Evolutionary conservation across 495 filamentous ascomycete species (phyloP), one percentile per base, ranked within the genome.

Genomic region (Penicillium diatomitis): DNA sequence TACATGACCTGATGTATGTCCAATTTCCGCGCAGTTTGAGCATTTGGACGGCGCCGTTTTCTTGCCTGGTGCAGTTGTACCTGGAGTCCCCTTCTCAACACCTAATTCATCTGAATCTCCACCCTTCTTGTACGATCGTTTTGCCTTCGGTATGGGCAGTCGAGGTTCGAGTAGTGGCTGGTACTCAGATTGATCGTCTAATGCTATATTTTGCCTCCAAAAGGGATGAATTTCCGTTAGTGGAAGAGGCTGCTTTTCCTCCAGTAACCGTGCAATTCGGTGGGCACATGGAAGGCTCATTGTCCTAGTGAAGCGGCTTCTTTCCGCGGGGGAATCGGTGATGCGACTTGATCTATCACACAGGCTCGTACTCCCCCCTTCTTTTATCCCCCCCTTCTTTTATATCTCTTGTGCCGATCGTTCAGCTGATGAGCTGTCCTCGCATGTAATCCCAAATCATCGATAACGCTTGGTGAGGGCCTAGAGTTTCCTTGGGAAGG

Each of bases 291-390:
- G 35, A 37, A 37, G 35, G 35, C 35, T 2, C 5, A 37, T 37
- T 37, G 11, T 37, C 35, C 35, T 37, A 37, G 35, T 37, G 35
- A 67, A 32, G 61, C 59, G n/a, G n/a, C n/a, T n/a, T n/a, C n/a
- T n/a, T n/a, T n/a, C n/a, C n/a, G n/a, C n/a, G n/a, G n/a, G n/a
- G n/a, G n/a, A n/a, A n/a, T n/a, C n/a, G n/a, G n/a, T n/a, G n/a
- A n/a, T n/a, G n/a, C n/a, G n/a, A n/a, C n/a, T n/a, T n/a, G n/a
- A n/a, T n/a, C n/a, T n/a, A n/a, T n/a, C n/a, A n/a, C n/a, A n/a
- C n/a, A n/a, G n/a, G n/a, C n/a, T n/a, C n/a, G n/a, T n/a, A n/a
- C n/a, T n/a, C n/a, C n/a, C n/a, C n/a, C n/a, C n/a, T n/a, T n/a
- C n/a, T n/a, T n/a, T n/a, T n/a, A n/a, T n/a, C n/a, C n/a, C n/a